Percentiles rank a stretch among this genome's conserved stretches.
These are phyloP conservation scores for Phytophthora macrochlamydospora DNA, from an alignment of 352 stramenopile genomes.

Conservation along the genomic window DNA sequence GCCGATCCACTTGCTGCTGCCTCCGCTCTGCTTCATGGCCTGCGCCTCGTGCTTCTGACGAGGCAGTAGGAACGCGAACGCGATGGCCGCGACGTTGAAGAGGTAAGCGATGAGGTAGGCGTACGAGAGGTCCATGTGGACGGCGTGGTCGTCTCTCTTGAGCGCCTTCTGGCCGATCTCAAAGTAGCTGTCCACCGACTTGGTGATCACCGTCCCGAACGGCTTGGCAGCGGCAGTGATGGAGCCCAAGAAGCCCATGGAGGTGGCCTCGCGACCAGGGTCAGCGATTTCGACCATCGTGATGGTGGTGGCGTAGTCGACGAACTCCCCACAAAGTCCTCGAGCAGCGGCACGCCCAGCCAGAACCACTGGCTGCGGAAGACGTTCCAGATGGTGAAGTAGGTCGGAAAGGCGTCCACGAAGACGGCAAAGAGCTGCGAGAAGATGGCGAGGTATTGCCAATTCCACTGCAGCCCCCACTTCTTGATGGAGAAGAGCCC, in stretches of 20 bases:
- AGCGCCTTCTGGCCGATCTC: slow-evolving; percentile 31
- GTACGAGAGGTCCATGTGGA: slow-evolving; percentile 43
- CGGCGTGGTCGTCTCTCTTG: slow-evolving; percentile 32
- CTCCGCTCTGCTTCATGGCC: slow-evolving; percentile 33
- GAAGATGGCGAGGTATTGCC: slow-evolving; percentile 38
- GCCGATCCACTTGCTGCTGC: slow-evolving; percentile 32
- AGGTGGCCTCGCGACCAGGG: slow-evolving; percentile 40
- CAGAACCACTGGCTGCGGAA: slow-evolving; percentile 53
- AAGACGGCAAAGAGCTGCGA: slow-evolving; percentile 36
- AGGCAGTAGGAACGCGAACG: slow-evolving; percentile 44
- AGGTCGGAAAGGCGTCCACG: slow-evolving; percentile 37
- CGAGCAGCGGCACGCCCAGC: slow-evolving; percentile 41
- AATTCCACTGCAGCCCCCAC: slow-evolving; percentile 53
- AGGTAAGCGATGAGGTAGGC: slow-evolving; percentile 50
- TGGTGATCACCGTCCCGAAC: slow-evolving; percentile 45
- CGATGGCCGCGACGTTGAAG: slow-evolving; percentile 34
- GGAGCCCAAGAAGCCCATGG: slow-evolving; percentile 37
- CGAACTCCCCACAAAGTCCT: slow-evolving; percentile 44
- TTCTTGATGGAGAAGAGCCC: slow-evolving; percentile 41
- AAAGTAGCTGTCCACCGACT: slow-evolving; percentile 49
- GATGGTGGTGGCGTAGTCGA: slow-evolving; percentile 31
- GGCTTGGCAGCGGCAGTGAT: slow-evolving; percentile 31
- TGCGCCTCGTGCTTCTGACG: slow-evolving; percentile 49
- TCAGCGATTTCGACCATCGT: slow-evolving; percentile 46
- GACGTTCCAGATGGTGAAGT: slow-evolving; percentile 53